Evolutionary conservation across 228 moss, liverwort and hornwort species (phyloP).

Genomic region (Sphagnum magellanicum): DNA sequence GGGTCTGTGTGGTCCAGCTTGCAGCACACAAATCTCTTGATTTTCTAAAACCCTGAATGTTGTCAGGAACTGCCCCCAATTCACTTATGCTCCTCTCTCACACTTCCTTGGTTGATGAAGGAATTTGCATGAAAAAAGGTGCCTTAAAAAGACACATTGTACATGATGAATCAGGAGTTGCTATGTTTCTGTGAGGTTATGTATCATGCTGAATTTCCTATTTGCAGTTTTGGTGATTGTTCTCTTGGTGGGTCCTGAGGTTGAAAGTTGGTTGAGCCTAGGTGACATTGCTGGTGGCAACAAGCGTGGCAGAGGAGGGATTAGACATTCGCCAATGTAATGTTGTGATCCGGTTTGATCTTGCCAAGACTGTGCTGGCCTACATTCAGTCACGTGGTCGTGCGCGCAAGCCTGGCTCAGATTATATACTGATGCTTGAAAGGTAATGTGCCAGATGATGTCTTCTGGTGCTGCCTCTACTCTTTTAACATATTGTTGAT

Average conservation of each 20-base stretch:
- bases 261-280: slow-evolving; percentile 58
- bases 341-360: slow-evolving; percentile 99
- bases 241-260: slow-evolving; percentile 21
- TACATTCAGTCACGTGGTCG: slow-evolving; percentile 99
- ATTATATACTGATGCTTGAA: slow-evolving; percentile 97
- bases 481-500: no score
- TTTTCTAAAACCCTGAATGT: no score
- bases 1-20: no score
- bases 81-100: no score
- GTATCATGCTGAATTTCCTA: not conserved
- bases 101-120: no score
- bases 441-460: slow-evolving; percentile 31
- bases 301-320: slow-evolving; percentile 99
- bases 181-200: no score
- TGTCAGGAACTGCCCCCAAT: no score
- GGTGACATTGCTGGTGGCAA: slow-evolving; percentile 99
- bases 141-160: no score
- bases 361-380: slow-evolving; percentile 96
- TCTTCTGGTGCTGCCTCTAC: no score
- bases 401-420: slow-evolving; percentile 98
- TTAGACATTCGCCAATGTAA: slow-evolving; percentile 99
- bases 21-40: no score
- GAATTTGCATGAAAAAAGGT: no score
- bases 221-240: slow-evolving; percentile 2
- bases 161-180: no score